Evolutionary conservation across 345 rosid genomes (phyloP).

Genomic region (Anacardium occidentale): DNA sequence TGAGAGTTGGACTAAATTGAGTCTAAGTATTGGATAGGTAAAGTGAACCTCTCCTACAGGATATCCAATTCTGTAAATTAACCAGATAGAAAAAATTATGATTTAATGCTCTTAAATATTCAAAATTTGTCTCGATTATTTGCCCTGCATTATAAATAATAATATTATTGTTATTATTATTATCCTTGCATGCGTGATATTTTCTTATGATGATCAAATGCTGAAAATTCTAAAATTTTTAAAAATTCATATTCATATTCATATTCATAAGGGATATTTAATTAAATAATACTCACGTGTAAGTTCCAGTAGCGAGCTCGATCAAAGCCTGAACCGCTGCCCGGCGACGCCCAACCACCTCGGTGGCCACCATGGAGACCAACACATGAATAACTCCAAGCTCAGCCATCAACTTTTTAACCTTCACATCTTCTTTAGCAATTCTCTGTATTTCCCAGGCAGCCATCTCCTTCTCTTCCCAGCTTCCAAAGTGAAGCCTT

Average conservation of each 20-base stretch:
- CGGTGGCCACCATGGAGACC: constrained; percentile 62
- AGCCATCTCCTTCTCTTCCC: constrained; percentile 71
- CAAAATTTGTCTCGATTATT: too few species aligned
- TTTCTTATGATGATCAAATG: not conserved
- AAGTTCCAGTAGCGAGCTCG: constrained; percentile 75
- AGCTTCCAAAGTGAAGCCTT: constrained; percentile 76
- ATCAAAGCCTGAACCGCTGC: constrained; percentile 71
- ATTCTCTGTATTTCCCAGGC: constrained; percentile 61
- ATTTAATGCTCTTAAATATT: too few species aligned
- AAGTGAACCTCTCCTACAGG: too few species aligned
- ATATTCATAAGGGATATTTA: not conserved
- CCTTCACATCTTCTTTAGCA: constrained; percentile 55
- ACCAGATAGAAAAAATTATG: too few species aligned
- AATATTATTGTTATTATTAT: not conserved
- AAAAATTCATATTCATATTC: not conserved
- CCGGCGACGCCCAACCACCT: constrained; percentile 40
- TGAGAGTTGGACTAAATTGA: too few species aligned
- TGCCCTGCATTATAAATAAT: too few species aligned
- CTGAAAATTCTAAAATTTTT: too few species aligned
- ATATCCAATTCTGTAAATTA: too few species aligned
- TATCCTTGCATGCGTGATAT: not conserved
- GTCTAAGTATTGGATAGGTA: too few species aligned
- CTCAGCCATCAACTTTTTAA: constrained; percentile 70
- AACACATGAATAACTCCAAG: constrained; percentile 79
- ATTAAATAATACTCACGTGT: constrained; percentile 53